Conservation (phyloP, 2,329 filamentous ascomycete genomes). For the Aspergillus sp. region DNA sequence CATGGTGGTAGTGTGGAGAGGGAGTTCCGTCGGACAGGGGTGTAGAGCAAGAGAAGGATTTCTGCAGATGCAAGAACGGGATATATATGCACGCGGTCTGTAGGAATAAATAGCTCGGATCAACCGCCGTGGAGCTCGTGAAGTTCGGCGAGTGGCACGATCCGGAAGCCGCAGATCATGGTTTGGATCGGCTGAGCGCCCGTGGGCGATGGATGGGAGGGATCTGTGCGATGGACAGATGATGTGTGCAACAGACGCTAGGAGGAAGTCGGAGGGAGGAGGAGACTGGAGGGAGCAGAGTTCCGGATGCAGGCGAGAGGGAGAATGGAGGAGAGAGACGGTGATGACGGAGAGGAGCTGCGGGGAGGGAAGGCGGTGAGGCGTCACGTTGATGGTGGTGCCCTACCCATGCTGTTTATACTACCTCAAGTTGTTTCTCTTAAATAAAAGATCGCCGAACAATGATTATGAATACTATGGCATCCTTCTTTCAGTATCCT, state of each 20-base stretch:
- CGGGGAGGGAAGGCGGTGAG: constrained; percentile 4
- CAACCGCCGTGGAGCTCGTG: constrained; percentile 29
- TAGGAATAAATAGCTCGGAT: constrained; percentile 9
- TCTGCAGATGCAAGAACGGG: neutral
- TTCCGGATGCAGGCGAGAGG: neutral
- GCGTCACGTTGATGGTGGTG: constrained; percentile 2
- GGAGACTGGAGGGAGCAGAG: neutral
- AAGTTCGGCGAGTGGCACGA: constrained; percentile 22
- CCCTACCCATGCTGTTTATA: no score
- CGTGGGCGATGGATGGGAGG: neutral
- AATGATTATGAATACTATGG: neutral
- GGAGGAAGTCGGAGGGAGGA: neutral
- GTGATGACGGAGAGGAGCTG: no score
- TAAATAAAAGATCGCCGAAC: neutral
- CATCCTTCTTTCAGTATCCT: constrained; percentile 13
- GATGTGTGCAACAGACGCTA: neutral
- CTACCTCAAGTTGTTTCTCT: no score
- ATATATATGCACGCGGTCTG: neutral
- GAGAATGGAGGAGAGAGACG: neutral
- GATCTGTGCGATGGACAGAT: neutral
- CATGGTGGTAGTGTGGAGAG: constrained; percentile 6
- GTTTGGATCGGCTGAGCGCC: constrained; percentile 11
- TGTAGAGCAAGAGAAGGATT: neutral
- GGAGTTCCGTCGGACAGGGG: neutral
- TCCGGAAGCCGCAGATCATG: constrained; percentile 22